Base-by-base conservation (phyloP, 768 basidiomycete species). In the Pisolithus sp. region DNA sequence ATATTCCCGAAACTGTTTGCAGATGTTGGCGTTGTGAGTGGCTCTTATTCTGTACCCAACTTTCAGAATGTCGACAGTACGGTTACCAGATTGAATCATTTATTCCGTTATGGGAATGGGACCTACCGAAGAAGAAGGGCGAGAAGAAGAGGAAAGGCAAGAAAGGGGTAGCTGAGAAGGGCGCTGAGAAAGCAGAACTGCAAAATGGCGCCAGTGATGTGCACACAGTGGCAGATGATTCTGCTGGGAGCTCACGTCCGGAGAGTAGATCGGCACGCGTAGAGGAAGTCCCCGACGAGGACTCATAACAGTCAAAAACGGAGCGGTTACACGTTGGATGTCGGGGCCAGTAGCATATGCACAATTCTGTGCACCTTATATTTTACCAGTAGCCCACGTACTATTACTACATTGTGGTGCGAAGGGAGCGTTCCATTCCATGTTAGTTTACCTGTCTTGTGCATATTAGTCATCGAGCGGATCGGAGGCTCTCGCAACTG, bases 1-100 rank as follows among this genome's bases (percentile, higher is more conserved):
- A 87, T 98, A 73, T 99, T 97, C 76, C 96, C 96, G 0, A 86
- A 95, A 65, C 73, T 99, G 30, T 98, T 99, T 58, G 96, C 95
- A 13, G 95, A 99, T 62, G 95, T 97, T 50, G 94, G 96, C 68
- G 95, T 98, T 64, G 96, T 99, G 66, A 70, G 95, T 84, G 34
- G 23, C 30, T 47, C 38, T 3, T 18, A 3, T 31, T n/a, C 21
- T 54, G n/a, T 26, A 30, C 23, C 18, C 30, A 30, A 30, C 30
- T 49, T 34, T 26, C 34, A 15, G 34, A 13, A 34, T 34, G 34
- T 12, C 34, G 34, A 34, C 34, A 12, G 12, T 2, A 15, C 15
- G 34, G 34, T 15, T 34, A 5, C 34, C 60, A 98, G 95, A 82
- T 99, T 52, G 96, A 97, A 43, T 96, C 93, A 2, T 99, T 98